These are phyloP conservation scores for Quercus tomentella DNA, from an alignment of 331 rosid genomes.

Conservation along the genomic window DNA sequence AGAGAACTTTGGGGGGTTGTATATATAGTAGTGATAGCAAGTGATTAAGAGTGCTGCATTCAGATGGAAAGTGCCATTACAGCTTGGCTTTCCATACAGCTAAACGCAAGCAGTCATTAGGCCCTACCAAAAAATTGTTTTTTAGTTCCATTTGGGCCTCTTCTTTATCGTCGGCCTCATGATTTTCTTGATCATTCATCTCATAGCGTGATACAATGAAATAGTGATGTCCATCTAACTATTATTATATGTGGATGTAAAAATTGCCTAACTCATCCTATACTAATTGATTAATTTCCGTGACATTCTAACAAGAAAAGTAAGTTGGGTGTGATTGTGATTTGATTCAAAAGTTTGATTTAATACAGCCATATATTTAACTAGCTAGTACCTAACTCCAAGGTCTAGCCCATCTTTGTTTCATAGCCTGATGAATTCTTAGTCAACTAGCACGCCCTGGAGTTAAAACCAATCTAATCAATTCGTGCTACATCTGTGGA, in stretches of 20 bases:
- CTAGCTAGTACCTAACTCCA: not conserved
- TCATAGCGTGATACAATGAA: constrained; percentile 13
- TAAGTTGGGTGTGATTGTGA: constrained; percentile 10
- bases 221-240: not conserved
- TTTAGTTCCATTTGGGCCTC: constrained; percentile 16
- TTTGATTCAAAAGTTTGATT: not conserved
- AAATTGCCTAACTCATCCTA: constrained; percentile 2
- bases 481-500: constrained; percentile 19
- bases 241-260: constrained; percentile 5
- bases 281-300: not conserved
- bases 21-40: constrained; percentile 17
- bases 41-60: constrained; percentile 15
- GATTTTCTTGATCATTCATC: constrained; percentile 9
- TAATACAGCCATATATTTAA: not conserved
- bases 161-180: constrained; percentile 11
- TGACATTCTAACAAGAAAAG: not conserved
- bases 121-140: constrained; percentile 51
- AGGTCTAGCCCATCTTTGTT: constrained; percentile 4
- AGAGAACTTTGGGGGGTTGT: constrained; percentile 23
- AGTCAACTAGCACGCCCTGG: constrained; percentile 10
- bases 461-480: constrained; percentile 9
- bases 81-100: constrained; percentile 75
- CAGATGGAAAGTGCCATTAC: constrained; percentile 25
- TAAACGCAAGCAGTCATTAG: constrained; percentile 47
- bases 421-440: not conserved